A percentile compares a stretch with the other conserved stretches of the same genome.
Evolutionary conservation across 306 rosid genomes (phyloP).

Genomic region (Cicer cuneatum): DNA sequence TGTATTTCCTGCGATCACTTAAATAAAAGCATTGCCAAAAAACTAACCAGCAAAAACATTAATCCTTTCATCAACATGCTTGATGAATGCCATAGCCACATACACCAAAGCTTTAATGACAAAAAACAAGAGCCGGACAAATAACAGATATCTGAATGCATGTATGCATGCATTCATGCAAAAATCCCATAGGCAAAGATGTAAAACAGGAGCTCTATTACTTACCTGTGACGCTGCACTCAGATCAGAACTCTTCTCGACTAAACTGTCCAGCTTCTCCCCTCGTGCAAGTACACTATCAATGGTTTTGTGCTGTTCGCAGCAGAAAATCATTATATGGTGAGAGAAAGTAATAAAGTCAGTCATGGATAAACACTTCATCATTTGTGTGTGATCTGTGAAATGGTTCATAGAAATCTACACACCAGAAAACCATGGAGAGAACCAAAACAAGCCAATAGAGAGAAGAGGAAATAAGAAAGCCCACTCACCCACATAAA

Average conservation of each 20-base stretch:
- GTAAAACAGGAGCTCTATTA: conserved; percentile 25
- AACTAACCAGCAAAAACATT: conserved; percentile 24
- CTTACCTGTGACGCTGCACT: conserved; percentile 96
- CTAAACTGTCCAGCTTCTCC: conserved; percentile 95
- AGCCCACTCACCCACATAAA: conserved; percentile 15
- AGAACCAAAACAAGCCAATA: conserved; percentile 26
- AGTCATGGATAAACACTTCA: conserved; percentile 9
- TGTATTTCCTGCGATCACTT: neutral
- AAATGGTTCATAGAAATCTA: conserved; percentile 28
- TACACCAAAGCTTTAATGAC: conserved; percentile 12
- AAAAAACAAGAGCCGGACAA: neutral
- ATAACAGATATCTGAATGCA: conserved; percentile 18
- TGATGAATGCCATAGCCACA: conserved; percentile 8
- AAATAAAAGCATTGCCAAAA: conserved; percentile 21
- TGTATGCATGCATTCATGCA: neutral
- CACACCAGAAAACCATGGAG: conserved; percentile 13
- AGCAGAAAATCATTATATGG: conserved; percentile 35
- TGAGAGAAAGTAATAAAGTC: conserved; percentile 29
- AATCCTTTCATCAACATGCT: neutral
- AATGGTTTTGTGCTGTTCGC: conserved; percentile 89
- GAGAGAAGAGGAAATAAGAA: conserved; percentile 15
- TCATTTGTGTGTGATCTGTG: neutral
- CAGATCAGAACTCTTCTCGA: conserved; percentile 98
- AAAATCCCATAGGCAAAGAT: conserved; percentile 19
- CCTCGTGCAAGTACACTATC: conserved; percentile 98